Evolutionary conservation across 2,329 filamentous ascomycete genomes (phyloP).

Genomic region (Ciborinia camelliae): DNA sequence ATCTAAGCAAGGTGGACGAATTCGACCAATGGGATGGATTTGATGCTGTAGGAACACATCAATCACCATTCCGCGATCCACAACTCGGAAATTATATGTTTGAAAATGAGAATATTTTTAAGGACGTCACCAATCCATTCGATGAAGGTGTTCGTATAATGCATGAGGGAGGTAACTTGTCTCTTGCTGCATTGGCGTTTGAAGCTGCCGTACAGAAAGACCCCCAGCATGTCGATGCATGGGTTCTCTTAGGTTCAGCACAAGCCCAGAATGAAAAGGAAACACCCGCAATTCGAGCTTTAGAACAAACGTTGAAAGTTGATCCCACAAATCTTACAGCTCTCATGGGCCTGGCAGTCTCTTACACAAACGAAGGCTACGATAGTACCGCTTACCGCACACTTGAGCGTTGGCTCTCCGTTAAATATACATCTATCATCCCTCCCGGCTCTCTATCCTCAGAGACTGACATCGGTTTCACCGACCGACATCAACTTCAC

Average conservation of each 20-base stretch:
- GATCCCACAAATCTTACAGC: conserved; percentile 84
- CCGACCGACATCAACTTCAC: conserved; percentile 84
- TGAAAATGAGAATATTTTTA: conserved; percentile 89
- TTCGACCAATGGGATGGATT: conserved; percentile 77
- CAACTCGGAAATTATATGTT: conserved; percentile 88
- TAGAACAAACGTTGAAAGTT: conserved; percentile 85
- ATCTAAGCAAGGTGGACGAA: conserved; percentile 66
- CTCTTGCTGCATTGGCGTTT: conserved; percentile 87
- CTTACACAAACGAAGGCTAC: conserved; percentile 98
- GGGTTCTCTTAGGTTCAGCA: conserved; percentile 85
- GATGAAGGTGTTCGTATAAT: conserved; percentile 92
- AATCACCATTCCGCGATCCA: conserved; percentile 64
- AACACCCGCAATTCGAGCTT: conserved; percentile 85
- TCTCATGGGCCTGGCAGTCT: conserved; percentile 92
- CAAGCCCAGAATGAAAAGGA: conserved; percentile 99
- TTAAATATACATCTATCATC: conserved; percentile 85
- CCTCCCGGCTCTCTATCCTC: conserved; percentile 65
- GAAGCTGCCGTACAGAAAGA: conserved; percentile 93
- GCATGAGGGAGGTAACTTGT: conserved; percentile 89
- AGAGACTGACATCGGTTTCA: conserved; percentile 85
- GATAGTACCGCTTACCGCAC: conserved; percentile 96
- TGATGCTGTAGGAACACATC: conserved; percentile 64
- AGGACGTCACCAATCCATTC: conserved; percentile 77
- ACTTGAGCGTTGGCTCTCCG: conserved; percentile 92
- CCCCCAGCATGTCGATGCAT: conserved; percentile 82